Conservation (phyloP, 805 yeast species). For the Isabelozyma rhagii region DNA sequence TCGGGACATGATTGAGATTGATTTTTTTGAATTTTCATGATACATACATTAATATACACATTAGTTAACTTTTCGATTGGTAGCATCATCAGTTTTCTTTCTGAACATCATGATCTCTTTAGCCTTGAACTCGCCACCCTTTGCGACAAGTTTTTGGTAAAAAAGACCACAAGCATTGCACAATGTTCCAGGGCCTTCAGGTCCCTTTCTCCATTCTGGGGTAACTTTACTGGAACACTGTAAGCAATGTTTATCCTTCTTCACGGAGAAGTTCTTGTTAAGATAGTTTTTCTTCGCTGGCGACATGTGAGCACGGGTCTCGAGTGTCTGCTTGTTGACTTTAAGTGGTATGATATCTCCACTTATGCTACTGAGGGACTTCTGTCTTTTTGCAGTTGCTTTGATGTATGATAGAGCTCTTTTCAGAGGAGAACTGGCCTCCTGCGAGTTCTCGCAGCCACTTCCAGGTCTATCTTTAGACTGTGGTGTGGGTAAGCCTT, state of each 20-base stretch:
- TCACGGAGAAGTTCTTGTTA: neutral
- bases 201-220: slow-evolving; percentile 85
- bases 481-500: neutral
- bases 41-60: neutral
- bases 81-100: slow-evolving; percentile 8
- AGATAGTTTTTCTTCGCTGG: neutral
- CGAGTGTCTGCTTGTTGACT: neutral
- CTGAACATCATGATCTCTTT: slow-evolving; percentile 27
- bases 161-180: slow-evolving; percentile 84
- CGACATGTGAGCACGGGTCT: neutral
- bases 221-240: slow-evolving; percentile 58
- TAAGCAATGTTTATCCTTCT: slow-evolving; percentile 3
- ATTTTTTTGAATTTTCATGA: neutral
- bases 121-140: slow-evolving; percentile 45
- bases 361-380: neutral
- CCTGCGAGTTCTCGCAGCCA: neutral
- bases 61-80: slow-evolving; percentile 15
- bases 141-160: slow-evolving; percentile 62
- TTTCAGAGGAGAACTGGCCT: neutral
- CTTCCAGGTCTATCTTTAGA: neutral
- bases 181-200: slow-evolving; percentile 68
- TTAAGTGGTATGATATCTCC: neutral
- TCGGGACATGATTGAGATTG: neutral
- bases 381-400: neutral
- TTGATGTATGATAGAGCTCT: neutral